Evolutionary conservation across 495 filamentous ascomycete genomes (phyloP).

Genomic region (Lineolata rhizophorae): DNA sequence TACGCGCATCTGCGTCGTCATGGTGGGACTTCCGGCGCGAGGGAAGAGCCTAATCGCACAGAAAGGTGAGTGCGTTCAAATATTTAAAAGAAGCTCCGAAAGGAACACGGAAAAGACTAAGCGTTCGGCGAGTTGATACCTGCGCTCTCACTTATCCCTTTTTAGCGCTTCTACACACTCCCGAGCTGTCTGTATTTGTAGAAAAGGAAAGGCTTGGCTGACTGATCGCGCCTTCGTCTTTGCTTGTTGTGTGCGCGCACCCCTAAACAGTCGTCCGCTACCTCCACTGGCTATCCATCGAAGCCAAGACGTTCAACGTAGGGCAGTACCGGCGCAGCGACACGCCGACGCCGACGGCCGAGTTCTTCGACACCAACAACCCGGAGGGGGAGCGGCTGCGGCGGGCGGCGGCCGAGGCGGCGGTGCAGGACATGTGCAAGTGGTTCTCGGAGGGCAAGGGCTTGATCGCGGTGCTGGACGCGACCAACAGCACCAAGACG

Average conservation of each 20-base stretch:
- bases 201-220: too few relatives aligned
- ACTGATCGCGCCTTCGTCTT: too few relatives aligned
- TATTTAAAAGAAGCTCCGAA: too few relatives aligned
- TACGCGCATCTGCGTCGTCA: slow-evolving; percentile 90
- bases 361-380: slow-evolving; percentile 84
- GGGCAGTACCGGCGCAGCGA: slow-evolving; percentile 76
- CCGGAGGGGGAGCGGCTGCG: slow-evolving; percentile 75
- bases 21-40: slow-evolving; percentile 88
- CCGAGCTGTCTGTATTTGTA: too few relatives aligned
- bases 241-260: too few relatives aligned
- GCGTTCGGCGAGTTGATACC: too few relatives aligned
- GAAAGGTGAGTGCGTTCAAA: slow-evolving; percentile 70
- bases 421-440: slow-evolving; percentile 70
- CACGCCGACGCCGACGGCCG: slow-evolving; percentile 66
- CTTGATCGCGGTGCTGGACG: slow-evolving; percentile 78
- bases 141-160: too few relatives aligned
- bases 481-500: slow-evolving; percentile 78
- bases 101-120: too few relatives aligned
- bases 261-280: slow-evolving; percentile 67
- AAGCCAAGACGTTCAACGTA: slow-evolving; percentile 87
- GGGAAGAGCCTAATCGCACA: slow-evolving; percentile 95
- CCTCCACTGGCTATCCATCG: slow-evolving; percentile 85
- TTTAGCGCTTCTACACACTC: too few relatives aligned
- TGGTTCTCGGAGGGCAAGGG: slow-evolving; percentile 62
- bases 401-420: slow-evolving; percentile 68